phyloP scores from a whole-genome alignment of 768 basidiomycete genomes.

The Lactarius indigo region DNA sequence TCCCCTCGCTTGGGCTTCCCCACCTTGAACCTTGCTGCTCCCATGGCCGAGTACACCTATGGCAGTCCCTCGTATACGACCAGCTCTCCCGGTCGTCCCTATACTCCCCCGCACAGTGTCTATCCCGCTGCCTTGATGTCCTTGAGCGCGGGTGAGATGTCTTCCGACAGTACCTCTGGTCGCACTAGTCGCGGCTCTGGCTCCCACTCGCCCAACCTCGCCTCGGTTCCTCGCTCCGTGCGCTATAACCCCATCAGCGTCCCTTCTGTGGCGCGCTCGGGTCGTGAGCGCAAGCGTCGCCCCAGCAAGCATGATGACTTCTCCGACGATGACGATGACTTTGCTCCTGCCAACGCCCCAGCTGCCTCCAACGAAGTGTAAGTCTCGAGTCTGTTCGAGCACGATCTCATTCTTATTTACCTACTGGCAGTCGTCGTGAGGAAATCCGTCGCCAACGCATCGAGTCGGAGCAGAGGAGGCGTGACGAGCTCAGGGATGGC shows the following conservation, averaged over 20 bases:
- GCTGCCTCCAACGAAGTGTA: slow-evolving; percentile 51
- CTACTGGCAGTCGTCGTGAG: slow-evolving; percentile 66
- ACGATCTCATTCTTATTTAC: slow-evolving; percentile 4
- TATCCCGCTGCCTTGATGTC: slow-evolving; percentile 72
- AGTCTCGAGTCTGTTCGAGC: slow-evolving; percentile 27
- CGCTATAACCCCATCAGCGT: slow-evolving; percentile 69
- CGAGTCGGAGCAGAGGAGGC: slow-evolving; percentile 88
- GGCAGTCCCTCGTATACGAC: slow-evolving; percentile 54
- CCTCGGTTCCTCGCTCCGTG: slow-evolving; percentile 68
- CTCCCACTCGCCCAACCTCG: slow-evolving; percentile 50
- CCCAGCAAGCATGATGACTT: slow-evolving; percentile 51
- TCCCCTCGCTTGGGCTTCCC: slow-evolving; percentile 64
- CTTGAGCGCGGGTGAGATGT: slow-evolving; percentile 65
- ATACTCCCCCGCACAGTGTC: slow-evolving; percentile 66
- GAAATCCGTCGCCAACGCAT: slow-evolving; percentile 90
- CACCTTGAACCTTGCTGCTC: slow-evolving; percentile 52
- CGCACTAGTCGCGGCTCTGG: slow-evolving; percentile 67
- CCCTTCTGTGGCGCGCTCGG: slow-evolving; percentile 47
- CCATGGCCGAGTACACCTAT: slow-evolving; percentile 60
- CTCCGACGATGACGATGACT: slow-evolving; percentile 73
- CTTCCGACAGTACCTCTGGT: slow-evolving; percentile 68
- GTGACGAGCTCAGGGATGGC: slow-evolving; percentile 90
- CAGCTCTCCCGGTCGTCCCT: slow-evolving; percentile 54
- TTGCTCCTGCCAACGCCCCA: slow-evolving; percentile 50
- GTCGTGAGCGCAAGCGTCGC: slow-evolving; percentile 43